phyloP scores from a whole-genome alignment of 2,329 filamentous ascomycete genomes.

The Trichoderma polysporum region DNA sequence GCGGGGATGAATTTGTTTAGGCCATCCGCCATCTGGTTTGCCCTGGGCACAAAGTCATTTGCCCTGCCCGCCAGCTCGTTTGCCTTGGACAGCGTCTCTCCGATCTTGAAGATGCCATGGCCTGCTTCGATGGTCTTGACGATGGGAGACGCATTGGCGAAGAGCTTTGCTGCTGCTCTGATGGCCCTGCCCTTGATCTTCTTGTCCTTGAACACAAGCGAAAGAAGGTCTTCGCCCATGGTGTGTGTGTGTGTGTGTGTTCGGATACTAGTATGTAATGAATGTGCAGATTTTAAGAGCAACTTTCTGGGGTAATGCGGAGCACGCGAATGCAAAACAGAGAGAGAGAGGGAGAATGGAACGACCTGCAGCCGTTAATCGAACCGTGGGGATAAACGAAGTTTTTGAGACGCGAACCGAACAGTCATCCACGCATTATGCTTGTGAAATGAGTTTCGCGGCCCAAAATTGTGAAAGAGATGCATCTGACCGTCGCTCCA shows the following conservation, averaged over 20 bases:
- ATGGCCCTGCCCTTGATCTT: slow-evolving; percentile 6
- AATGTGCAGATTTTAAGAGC: background rate
- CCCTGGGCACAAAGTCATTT: slow-evolving; percentile 25
- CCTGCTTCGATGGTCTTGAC: slow-evolving; percentile 30
- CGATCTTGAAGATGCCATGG: slow-evolving; percentile 28
- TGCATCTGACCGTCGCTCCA: slow-evolving; percentile 17
- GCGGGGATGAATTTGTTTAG: slow-evolving; percentile 32
- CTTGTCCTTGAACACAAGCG: slow-evolving; percentile 14
- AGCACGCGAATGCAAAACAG: background rate
- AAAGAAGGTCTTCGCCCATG: slow-evolving; percentile 18
- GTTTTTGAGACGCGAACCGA: background rate
- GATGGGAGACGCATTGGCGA: slow-evolving; percentile 13
- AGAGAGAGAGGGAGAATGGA: background rate
- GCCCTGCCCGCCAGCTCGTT: slow-evolving; percentile 22
- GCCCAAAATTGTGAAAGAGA: slow-evolving; percentile 16
- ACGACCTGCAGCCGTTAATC: background rate
- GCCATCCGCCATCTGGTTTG: slow-evolving; percentile 27
- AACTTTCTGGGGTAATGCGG: background rate
- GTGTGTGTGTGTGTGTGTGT: background rate
- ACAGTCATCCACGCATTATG: slow-evolving; percentile 6
- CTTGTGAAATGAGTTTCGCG: slow-evolving; percentile 5
- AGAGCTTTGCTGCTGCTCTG: slow-evolving; percentile 7
- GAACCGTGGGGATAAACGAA: background rate
- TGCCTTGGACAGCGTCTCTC: slow-evolving; percentile 28
- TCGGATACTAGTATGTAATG: background rate